phyloP scores from a whole-genome alignment of 441 rosid species.

The Syzygium syzygioides region DNA sequence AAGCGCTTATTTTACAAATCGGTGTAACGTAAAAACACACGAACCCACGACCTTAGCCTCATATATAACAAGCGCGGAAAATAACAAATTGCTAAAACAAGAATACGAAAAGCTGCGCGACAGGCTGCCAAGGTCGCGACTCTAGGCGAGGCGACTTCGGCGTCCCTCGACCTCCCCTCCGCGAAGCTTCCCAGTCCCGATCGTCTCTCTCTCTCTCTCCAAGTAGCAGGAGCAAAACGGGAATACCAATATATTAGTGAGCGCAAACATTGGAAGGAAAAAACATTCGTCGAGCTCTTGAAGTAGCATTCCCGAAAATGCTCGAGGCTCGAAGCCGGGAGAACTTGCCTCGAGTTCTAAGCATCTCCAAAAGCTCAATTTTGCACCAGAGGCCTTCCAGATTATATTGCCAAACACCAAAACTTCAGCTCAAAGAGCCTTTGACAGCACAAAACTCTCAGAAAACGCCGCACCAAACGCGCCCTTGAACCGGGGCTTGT shows the following conservation, averaged over 20 bases:
- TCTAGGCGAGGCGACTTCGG: background rate
- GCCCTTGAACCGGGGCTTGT: too few relatives aligned
- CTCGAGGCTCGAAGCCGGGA: background rate
- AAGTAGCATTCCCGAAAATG: background rate
- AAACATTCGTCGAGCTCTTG: background rate
- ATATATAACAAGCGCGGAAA: background rate
- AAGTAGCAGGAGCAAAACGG: background rate
- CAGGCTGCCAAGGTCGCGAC: background rate
- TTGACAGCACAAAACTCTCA: background rate
- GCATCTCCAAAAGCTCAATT: background rate
- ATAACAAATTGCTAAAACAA: background rate
- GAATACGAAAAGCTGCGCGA: background rate
- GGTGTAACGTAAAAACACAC: background rate
- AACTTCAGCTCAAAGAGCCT: background rate
- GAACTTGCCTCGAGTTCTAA: background rate
- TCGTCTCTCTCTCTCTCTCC: background rate
- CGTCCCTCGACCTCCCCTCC: background rate
- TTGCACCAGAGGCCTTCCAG: background rate
- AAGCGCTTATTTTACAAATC: background rate
- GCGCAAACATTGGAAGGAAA: background rate
- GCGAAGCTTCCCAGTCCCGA: background rate
- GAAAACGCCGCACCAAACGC: background rate
- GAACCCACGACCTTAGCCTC: background rate
- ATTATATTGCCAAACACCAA: background rate
- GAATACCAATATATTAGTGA: background rate